Conservation (phyloP, 495 filamentous ascomycete genomes). For the Neurospora sp. region DNA sequence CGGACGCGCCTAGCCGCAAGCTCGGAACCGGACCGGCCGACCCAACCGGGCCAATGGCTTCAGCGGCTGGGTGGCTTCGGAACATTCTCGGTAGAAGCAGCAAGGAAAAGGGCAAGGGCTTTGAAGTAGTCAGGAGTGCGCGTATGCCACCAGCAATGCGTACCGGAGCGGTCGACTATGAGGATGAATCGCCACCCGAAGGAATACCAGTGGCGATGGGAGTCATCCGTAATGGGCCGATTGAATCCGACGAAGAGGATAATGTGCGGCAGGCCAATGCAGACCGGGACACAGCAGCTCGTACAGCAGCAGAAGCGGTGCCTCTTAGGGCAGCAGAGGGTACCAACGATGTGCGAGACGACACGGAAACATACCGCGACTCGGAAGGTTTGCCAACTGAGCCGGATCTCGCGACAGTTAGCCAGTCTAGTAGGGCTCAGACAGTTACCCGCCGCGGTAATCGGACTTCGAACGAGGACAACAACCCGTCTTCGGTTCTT, state of each 20-base stretch:
- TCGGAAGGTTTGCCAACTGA: neutral
- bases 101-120: slow-evolving; percentile 87
- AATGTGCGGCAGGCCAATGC: slow-evolving; percentile 18
- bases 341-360: slow-evolving; percentile 23
- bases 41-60: slow-evolving; percentile 79
- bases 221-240: slow-evolving; percentile 44
- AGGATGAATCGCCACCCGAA: slow-evolving; percentile 39
- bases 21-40: slow-evolving; percentile 91
- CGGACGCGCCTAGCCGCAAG: slow-evolving; percentile 66
- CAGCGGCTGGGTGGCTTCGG: slow-evolving; percentile 81
- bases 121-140: slow-evolving; percentile 86
- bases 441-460: neutral
- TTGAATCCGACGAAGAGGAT: slow-evolving; percentile 51
- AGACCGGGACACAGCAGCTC: slow-evolving; percentile 8
- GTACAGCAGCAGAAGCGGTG: slow-evolving; percentile 20
- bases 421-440: neutral
- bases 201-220: slow-evolving; percentile 50
- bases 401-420: neutral
- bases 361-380: slow-evolving; percentile 26
- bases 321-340: slow-evolving; percentile 37
- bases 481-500: slow-evolving; percentile 15
- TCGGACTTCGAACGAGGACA: slow-evolving; percentile 30
- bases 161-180: slow-evolving; percentile 41
- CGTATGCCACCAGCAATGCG: slow-evolving; percentile 55
- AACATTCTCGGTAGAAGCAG: slow-evolving; percentile 68